A percentile compares a stretch with the other conserved stretches of the same genome.
phyloP scores from a whole-genome alignment of 768 basidiomycete species.

The Phaffia australis region DNA sequence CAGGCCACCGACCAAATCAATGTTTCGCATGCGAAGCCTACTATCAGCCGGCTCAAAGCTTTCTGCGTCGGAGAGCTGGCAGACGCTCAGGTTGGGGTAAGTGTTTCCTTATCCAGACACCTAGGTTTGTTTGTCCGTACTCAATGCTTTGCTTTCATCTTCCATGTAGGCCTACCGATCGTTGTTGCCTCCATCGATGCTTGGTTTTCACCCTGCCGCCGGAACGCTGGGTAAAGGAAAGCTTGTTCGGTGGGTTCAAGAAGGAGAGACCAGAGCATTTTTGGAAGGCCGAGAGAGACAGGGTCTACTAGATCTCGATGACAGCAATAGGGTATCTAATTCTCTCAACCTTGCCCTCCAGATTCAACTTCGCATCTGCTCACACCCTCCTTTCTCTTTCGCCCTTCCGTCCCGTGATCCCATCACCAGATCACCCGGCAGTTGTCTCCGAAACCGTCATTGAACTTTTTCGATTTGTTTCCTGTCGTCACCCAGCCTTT shows the following conservation, averaged over 20 bases:
- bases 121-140: neutral
- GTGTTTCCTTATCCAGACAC: neutral
- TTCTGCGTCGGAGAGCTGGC: conserved; percentile 13
- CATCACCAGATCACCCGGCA: conserved; percentile 5
- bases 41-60: conserved; percentile 2
- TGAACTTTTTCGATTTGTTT: conserved; percentile 7
- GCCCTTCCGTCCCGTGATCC: neutral
- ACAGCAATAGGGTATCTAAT: neutral
- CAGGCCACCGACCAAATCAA: conserved; percentile 21
- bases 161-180: conserved; percentile 9
- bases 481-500: conserved; percentile 9
- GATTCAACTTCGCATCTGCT: neutral
- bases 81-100: conserved; percentile 11
- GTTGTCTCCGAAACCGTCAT: neutral
- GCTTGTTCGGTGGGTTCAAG: conserved; percentile 8
- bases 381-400: neutral
- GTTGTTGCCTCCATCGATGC: conserved; percentile 16
- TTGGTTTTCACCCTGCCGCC: conserved; percentile 14
- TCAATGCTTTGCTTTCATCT: neutral
- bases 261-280: conserved; percentile 17
- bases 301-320: neutral
- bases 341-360: neutral
- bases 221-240: conserved; percentile 5
- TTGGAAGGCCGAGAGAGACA: conserved; percentile 13
- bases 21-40: conserved; percentile 3